Conservation (phyloP, 1,284 basidiomycete genomes). For the Cryptococcus sp. region DNA sequence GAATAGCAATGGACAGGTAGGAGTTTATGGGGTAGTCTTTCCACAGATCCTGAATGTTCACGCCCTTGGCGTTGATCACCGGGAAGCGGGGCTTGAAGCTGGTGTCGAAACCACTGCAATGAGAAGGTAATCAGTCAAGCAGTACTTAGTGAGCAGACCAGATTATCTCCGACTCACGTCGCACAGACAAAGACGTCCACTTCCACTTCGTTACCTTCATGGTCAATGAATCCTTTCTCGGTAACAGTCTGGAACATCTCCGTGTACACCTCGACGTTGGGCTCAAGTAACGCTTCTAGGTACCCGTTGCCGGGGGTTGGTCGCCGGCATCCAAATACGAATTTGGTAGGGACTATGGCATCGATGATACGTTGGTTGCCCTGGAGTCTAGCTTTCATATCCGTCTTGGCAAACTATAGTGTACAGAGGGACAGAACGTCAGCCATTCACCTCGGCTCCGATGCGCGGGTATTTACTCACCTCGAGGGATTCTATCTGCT, state of each 20-base stretch:
- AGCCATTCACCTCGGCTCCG: conserved; percentile 1
- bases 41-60: conserved; percentile 40
- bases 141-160: neutral
- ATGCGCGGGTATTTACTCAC: conserved; percentile 3
- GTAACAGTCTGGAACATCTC: conserved; percentile 24
- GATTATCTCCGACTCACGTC: conserved; percentile 15
- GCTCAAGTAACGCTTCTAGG: conserved; percentile 41
- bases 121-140: neutral
- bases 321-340: conserved; percentile 43
- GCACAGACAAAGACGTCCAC: conserved; percentile 41
- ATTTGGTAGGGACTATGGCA: conserved; percentile 27
- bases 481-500: conserved; percentile 24
- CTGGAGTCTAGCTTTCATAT: conserved; percentile 21
- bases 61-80: conserved; percentile 25
- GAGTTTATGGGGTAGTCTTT: conserved; percentile 26
- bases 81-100: conserved; percentile 39
- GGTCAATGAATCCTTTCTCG: conserved; percentile 28
- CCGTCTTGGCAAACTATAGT: conserved; percentile 13
- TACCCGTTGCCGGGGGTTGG: conserved; percentile 48
- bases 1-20: conserved; percentile 39
- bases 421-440: neutral
- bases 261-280: conserved; percentile 34
- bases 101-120: conserved; percentile 37
- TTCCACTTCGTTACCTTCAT: conserved; percentile 22
- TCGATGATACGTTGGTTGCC: conserved; percentile 28